phyloP scores from a whole-genome alignment of 2,329 filamentous ascomycete genomes.

The Pestalotiopsis sp. region DNA sequence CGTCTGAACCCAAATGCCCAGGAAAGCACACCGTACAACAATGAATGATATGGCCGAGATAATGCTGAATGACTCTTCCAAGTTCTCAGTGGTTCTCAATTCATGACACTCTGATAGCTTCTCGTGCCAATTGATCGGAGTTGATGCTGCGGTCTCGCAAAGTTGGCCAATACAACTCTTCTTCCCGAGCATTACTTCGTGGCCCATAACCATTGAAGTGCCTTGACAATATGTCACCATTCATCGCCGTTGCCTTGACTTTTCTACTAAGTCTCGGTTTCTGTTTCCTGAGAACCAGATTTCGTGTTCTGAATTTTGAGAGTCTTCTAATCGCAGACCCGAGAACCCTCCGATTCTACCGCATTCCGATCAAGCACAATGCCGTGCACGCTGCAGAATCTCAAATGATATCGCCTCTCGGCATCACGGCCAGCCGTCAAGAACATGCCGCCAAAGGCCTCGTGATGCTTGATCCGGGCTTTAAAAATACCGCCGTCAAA shows the following conservation, averaged over 20 bases:
- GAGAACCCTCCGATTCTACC: background rate
- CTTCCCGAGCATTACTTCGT: background rate
- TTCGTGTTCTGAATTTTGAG: background rate
- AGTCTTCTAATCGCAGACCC: background rate
- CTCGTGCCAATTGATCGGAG: background rate
- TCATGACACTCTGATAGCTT: background rate
- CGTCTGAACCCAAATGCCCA: no score
- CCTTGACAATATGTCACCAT: background rate
- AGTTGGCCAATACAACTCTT: background rate
- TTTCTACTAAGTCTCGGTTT: background rate
- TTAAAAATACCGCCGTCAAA: slow-evolving; percentile 18
- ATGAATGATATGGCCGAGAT: no score
- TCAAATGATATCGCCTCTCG: background rate
- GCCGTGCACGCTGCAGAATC: background rate
- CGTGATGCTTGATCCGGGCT: slow-evolving; percentile 17
- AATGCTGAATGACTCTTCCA: no score
- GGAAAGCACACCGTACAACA: no score
- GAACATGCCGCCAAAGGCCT: background rate
- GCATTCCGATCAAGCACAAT: background rate
- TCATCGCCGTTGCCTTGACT: background rate
- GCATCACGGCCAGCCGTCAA: background rate
- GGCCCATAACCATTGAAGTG: background rate
- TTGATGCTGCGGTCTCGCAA: background rate
- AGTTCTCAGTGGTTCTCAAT: no score
- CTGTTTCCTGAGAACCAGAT: background rate